Evolutionary conservation across 2,329 filamentous ascomycete genomes (phyloP).

Genomic region (Aphanocladium album): DNA sequence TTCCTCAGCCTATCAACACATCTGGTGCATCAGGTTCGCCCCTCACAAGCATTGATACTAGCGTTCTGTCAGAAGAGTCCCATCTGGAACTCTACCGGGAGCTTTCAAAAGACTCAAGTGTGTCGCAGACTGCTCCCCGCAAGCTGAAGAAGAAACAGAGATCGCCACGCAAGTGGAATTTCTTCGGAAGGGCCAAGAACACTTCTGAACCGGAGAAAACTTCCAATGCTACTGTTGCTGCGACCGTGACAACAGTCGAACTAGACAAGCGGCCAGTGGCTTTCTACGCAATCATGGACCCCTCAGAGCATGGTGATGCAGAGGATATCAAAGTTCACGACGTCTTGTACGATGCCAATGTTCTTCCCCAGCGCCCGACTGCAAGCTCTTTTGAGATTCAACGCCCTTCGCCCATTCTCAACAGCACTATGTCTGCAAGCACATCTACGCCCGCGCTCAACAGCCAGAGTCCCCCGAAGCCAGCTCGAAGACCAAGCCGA

Average conservation of each 20-base stretch:
- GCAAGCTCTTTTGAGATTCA: constrained; percentile 5
- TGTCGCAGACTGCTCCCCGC: constrained; percentile 35
- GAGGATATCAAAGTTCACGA: constrained; percentile 36
- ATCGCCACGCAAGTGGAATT: constrained; percentile 58
- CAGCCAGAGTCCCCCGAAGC: background rate
- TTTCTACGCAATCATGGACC: constrained; percentile 59
- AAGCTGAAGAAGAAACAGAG: constrained; percentile 52
- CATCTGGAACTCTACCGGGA: constrained; percentile 36
- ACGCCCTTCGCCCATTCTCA: background rate
- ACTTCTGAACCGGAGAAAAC: constrained; percentile 35
- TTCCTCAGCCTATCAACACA: constrained; percentile 51
- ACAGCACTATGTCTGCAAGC: background rate
- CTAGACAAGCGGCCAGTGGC: constrained; percentile 49
- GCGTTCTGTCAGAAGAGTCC: constrained; percentile 54
- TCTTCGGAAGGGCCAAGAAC: constrained; percentile 53
- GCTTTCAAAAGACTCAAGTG: constrained; percentile 25
- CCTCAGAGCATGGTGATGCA: constrained; percentile 49
- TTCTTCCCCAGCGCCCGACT: constrained; percentile 6
- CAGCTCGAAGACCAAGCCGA: constrained; percentile 43
- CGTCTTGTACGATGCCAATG: constrained; percentile 43
- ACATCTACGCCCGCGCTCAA: constrained; percentile 1
- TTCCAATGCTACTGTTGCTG: constrained; percentile 35
- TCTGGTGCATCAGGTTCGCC: constrained; percentile 40
- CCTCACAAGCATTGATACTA: constrained; percentile 53
- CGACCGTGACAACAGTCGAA: constrained; percentile 43